These are phyloP conservation scores for Hirsutella minnesotensis DNA, from an alignment of 2,329 filamentous ascomycete genomes.

Conservation along the genomic window DNA sequence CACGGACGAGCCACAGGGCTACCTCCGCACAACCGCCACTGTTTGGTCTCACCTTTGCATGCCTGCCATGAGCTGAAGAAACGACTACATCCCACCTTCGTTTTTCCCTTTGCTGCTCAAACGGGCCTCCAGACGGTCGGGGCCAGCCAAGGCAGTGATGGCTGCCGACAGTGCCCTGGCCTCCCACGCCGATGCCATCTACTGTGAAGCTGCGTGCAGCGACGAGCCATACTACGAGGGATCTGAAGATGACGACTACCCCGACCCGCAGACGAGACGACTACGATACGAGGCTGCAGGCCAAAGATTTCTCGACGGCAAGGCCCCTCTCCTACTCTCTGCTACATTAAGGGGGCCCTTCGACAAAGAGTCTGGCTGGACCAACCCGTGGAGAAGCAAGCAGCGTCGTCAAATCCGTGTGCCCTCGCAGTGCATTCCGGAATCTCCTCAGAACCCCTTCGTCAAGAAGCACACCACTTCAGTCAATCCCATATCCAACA, in stretches of 20 bases:
- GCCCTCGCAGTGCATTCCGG: neutral
- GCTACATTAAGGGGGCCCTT: conserved; percentile 53
- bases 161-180: neutral
- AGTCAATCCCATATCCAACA: conserved; percentile 1
- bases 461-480: neutral
- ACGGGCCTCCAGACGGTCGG: too few relatives aligned
- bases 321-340: conserved; percentile 44
- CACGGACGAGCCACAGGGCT: neutral
- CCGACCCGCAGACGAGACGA: conserved; percentile 31
- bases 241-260: conserved; percentile 46
- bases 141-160: neutral
- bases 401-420: neutral
- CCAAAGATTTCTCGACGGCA: conserved; percentile 43
- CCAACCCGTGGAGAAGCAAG: conserved; percentile 19
- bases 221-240: conserved; percentile 42
- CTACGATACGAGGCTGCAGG: conserved; percentile 48
- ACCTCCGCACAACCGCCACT: neutral
- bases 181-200: conserved; percentile 16
- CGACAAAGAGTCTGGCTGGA: conserved; percentile 19
- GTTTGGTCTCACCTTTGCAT: too few relatives aligned
- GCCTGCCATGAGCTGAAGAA: too few relatives aligned
- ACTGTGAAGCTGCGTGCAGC: conserved; percentile 32
- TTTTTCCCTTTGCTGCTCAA: too few relatives aligned
- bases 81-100: too few relatives aligned
- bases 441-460: neutral